Conservation (phyloP, 306 rosid genomes). For the Vigna hirtella region DNA sequence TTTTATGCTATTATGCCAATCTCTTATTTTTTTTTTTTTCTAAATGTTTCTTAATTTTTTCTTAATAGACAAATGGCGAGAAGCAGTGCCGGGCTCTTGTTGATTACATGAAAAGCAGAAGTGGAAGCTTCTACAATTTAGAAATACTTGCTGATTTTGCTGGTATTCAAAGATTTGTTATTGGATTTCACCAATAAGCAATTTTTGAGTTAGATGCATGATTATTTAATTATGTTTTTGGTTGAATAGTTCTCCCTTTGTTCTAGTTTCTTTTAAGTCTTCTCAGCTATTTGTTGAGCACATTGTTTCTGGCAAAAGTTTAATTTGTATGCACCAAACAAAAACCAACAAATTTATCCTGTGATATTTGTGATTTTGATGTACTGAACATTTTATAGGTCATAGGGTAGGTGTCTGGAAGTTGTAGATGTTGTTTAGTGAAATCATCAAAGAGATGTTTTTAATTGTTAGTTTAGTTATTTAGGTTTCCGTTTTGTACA, state of each 20-base stretch:
- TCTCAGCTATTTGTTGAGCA: too few species aligned
- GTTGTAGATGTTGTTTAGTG: too few species aligned
- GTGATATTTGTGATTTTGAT: too few species aligned
- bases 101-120: slow-evolving; percentile 64
- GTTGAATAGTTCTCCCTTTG: not conserved
- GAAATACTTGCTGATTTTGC: slow-evolving; percentile 72
- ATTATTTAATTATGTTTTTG: not conserved
- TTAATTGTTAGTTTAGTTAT: too few species aligned
- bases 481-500: too few species aligned
- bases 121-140: slow-evolving; percentile 60
- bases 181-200: slow-evolving; percentile 64
- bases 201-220: slow-evolving; percentile 21
- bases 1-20: not conserved
- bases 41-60: slow-evolving; percentile 37
- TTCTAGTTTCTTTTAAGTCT: not conserved
- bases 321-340: too few species aligned
- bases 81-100: slow-evolving; percentile 73
- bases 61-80: slow-evolving; percentile 85
- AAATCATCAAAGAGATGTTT: too few species aligned
- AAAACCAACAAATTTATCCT: too few species aligned
- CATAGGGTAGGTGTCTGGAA: too few species aligned
- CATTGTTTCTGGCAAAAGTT: too few species aligned
- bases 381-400: too few species aligned
- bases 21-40: slow-evolving; percentile 33
- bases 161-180: slow-evolving; percentile 74